Conservation (phyloP, 2,329 filamentous ascomycete genomes). For the Aspergillus sp. region DNA sequence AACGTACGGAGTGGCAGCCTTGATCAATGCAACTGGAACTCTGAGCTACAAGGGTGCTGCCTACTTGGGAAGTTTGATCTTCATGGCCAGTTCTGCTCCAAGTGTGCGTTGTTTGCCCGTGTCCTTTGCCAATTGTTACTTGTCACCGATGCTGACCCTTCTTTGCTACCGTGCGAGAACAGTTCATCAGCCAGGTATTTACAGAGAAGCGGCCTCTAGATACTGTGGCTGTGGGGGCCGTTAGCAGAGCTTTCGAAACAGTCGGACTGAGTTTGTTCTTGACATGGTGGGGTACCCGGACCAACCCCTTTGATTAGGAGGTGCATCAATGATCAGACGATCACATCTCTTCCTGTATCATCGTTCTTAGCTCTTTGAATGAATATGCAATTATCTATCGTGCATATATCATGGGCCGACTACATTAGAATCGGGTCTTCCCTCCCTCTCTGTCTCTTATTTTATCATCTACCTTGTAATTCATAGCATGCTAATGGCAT, state of each 20-base stretch:
- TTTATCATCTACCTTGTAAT: too few relatives aligned
- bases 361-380: too few relatives aligned
- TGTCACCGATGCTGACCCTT: neutral
- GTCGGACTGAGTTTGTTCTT: conserved; percentile 86
- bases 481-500: too few relatives aligned
- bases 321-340: neutral
- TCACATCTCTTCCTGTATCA: too few relatives aligned
- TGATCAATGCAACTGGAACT: conserved; percentile 92
- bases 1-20: conserved; percentile 79
- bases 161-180: neutral
- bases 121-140: neutral
- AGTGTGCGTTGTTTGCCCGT: conserved; percentile 54
- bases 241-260: conserved; percentile 85
- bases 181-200: conserved; percentile 83
- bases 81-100: conserved; percentile 82
- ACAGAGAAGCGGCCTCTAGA: conserved; percentile 89
- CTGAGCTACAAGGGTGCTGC: conserved; percentile 95
- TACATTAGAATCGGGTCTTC: too few relatives aligned
- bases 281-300: conserved; percentile 95
- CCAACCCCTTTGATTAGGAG: conserved; percentile 79
- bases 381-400: too few relatives aligned
- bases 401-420: too few relatives aligned
- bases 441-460: too few relatives aligned
- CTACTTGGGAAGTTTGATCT: conserved; percentile 85
- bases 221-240: conserved; percentile 75